A percentile compares a stretch with the other conserved stretches of the same genome.
Evolutionary conservation across 1,284 basidiomycete genomes (phyloP).

Genomic region (Kwoniella shivajii): DNA sequence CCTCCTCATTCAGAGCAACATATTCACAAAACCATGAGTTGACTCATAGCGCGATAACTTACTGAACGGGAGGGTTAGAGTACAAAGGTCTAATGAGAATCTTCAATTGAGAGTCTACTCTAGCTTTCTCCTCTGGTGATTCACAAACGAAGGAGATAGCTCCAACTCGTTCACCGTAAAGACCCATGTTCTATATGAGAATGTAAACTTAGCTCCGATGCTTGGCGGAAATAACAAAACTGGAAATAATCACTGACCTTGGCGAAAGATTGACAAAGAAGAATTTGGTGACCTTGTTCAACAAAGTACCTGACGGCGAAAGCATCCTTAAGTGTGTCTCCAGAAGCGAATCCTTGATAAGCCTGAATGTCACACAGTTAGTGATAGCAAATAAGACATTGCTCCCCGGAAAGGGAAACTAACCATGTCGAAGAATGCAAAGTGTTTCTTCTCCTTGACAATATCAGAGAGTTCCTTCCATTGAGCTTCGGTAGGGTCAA

Average conservation of each 20-base stretch:
- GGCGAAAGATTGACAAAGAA: conserved; percentile 91
- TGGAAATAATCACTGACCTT: conserved; percentile 60
- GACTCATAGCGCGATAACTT: conserved; percentile 14
- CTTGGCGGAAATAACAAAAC: background rate
- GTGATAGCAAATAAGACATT: background rate
- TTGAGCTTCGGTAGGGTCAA: conserved; percentile 91
- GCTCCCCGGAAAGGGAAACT: conserved; percentile 40
- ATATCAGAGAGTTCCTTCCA: conserved; percentile 91
- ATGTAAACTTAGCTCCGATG: background rate
- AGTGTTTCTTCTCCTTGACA: conserved; percentile 65
- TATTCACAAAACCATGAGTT: too few species aligned
- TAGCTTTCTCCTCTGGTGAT: conserved; percentile 78
- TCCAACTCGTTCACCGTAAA: conserved; percentile 96
- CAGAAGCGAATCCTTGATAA: conserved; percentile 94
- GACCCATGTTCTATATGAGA: conserved; percentile 76
- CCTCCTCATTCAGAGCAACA: background rate
- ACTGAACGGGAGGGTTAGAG: conserved; percentile 93
- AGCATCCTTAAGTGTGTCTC: conserved; percentile 83
- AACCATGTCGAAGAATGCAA: conserved; percentile 64
- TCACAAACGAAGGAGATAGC: conserved; percentile 83
- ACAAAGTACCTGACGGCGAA: conserved; percentile 96
- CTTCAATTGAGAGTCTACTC: conserved; percentile 91
- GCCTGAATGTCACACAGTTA: conserved; percentile 63
- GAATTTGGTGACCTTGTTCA: conserved; percentile 79
- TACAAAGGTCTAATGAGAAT: conserved; percentile 97